phyloP scores from a whole-genome alignment of 768 basidiomycete species.

The Lentinula detonsa region DNA sequence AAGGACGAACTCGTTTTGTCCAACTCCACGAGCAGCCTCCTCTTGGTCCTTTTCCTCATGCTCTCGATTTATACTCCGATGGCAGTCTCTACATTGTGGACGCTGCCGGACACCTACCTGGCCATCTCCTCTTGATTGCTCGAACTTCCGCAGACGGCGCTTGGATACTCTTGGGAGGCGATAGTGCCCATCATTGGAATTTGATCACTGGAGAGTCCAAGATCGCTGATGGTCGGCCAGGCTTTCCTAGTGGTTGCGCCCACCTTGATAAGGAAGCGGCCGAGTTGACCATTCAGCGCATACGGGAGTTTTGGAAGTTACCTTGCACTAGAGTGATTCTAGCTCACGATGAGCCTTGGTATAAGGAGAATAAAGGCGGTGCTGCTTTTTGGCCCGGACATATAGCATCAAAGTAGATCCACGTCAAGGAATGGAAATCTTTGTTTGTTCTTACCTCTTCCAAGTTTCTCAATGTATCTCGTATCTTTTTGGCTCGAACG shows the following conservation, averaged over 20 bases:
- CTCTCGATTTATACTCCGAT: conserved; percentile 38
- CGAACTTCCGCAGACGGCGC: conserved; percentile 47
- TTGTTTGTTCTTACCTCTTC: not conserved
- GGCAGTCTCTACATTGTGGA: conserved; percentile 55
- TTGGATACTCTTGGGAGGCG: conserved; percentile 52
- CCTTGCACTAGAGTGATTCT: conserved; percentile 40
- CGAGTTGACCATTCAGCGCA: conserved; percentile 32
- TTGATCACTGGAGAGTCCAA: conserved; percentile 39
- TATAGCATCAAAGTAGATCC: not conserved
- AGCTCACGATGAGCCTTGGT: conserved; percentile 52
- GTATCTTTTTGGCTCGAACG: not conserved
- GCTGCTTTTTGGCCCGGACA: conserved; percentile 35
- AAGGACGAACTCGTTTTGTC: conserved; percentile 33
- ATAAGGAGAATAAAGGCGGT: conserved; percentile 35
- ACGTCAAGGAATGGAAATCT: not conserved
- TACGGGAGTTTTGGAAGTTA: conserved; percentile 29
- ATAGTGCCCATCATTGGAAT: conserved; percentile 51
- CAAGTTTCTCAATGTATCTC: not conserved
- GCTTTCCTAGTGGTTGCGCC: conserved; percentile 26
- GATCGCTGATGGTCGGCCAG: conserved; percentile 25
- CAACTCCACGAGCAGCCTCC: conserved; percentile 24
- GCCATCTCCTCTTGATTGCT: conserved; percentile 49
- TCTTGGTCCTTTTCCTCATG: conserved; percentile 28
- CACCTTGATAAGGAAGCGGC: conserved; percentile 38
- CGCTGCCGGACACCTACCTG: conserved; percentile 49